Base-by-base conservation (phyloP, 75 land plant genomes). In the Pseudotsuga menziesii region DNA sequence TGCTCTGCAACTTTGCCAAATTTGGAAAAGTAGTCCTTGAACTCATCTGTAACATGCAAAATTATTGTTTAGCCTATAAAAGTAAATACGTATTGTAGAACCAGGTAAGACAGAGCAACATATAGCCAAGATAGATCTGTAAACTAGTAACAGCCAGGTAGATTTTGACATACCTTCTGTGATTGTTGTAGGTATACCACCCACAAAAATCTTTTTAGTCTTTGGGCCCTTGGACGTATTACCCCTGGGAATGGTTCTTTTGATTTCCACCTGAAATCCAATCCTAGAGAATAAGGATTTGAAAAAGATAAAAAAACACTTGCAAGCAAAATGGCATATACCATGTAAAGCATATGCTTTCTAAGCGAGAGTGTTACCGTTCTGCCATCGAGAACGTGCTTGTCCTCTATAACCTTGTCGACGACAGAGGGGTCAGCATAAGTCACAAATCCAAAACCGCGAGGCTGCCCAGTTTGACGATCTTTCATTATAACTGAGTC, bases 371-470 rank as follows among this genome's bases (percentile, higher is more conserved):
- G 19, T 20, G 79, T 73, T 81, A 94, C 99, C 78, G 89, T 90
- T 77, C 88, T 92, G 7, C 95, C 99, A 83, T 94, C 89, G 23
- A 96, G 80, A 56, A 92, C 79, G 75, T 96, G 99, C 56, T 78
- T 85, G 56, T 96, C 93, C 72, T 85, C 81, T 39, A 96, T 85
- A 56, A 94, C 93, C 54, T 67, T 83, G 29, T 96, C 98, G 14
- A 94, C 89, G 27, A 90, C 98, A 25, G 89, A 77, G 27, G 99
- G 90, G 78, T 96, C 99, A 58, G 89, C 93, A 83, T 87, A 96
- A 12, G 95, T 94, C 56, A 96, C 84, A 56, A 96, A 96, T 20
- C 99, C 99, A 80, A 96, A 96, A 5, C 99, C 99, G 9, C 99
- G 87, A 0, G 98, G 98, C 66, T 88, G 90, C 0, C 95, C 88